Percentiles rank a stretch among this genome's conserved stretches.
These are phyloP conservation scores for Trametes punicea DNA, from an alignment of 768 basidiomycete species.

Conservation along the genomic window DNA sequence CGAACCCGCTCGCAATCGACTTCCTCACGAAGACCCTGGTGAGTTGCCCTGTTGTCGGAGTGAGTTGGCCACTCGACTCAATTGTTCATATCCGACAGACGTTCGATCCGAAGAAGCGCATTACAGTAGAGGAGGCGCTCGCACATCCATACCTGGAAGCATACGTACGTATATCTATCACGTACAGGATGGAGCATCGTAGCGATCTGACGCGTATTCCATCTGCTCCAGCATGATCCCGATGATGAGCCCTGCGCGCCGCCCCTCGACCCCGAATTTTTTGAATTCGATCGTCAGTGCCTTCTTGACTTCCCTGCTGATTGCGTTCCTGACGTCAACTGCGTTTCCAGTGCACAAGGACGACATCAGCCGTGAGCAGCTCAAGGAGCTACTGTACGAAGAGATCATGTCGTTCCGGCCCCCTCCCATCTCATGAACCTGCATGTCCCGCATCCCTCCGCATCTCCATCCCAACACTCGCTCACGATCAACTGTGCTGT, in stretches of 20 bases:
- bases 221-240: slow-evolving; percentile 69
- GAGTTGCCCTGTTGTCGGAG: not conserved
- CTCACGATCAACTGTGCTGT: slow-evolving; percentile 11
- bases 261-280: slow-evolving; percentile 94
- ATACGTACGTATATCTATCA: slow-evolving; percentile 54
- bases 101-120: slow-evolving; percentile 96
- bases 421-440: slow-evolving; percentile 42
- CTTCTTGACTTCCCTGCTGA: not conserved
- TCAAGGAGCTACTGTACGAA: slow-evolving; percentile 91
- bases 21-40: slow-evolving; percentile 85
- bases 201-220: slow-evolving; percentile 11
- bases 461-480: not conserved
- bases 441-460: not conserved
- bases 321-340: not conserved
- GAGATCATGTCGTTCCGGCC: slow-evolving; percentile 92
- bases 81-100: slow-evolving; percentile 50
- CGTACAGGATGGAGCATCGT: not conserved
- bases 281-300: slow-evolving; percentile 88
- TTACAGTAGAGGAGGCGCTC: slow-evolving; percentile 90
- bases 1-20: slow-evolving; percentile 73
- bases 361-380: slow-evolving; percentile 90
- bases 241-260: slow-evolving; percentile 96
- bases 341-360: slow-evolving; percentile 78
- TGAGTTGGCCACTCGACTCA: not conserved
- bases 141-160: slow-evolving; percentile 95